Evolutionary conservation across 192 early-diverging fungal genomes (phyloP), one percentile per base, ranked within the genome.

Genomic region (Coemansia sp.): DNA sequence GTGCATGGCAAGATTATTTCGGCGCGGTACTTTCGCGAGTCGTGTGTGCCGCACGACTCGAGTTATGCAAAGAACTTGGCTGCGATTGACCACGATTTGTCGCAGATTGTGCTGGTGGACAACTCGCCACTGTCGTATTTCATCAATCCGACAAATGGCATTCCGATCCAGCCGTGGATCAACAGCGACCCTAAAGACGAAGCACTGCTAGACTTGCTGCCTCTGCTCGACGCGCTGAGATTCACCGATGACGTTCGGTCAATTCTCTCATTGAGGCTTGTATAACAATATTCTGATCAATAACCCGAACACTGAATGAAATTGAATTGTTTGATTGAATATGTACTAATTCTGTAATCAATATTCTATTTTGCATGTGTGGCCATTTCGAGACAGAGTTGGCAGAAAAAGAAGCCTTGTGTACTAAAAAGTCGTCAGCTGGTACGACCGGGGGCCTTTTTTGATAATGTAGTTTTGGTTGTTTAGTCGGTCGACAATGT

Each of bases 91-190:
- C 75, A 84, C 15, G 87, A 90, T 53, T 26, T 90, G 56, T 81
- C 84, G 37, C 83, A 87, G 66, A 83, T 86, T 5, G 77, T 89
- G 23, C 85, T 90, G 37, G 82, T 90, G 4, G 89, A 90, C 66
- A 90, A 90, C 60, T 85, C 87, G 17, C 87, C 87, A 6, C 88
- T 89, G 52, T 87, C 87, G 23, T 90, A 88, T 72, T 86, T 85
- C 37, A 88, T 87, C 69, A 88, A 90, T 36, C 82, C 84, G 4
- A 82, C 84, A 22, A 90, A 90, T 57, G 88, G 88, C 12, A 84
- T 90, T 19, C 88, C 89, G 4, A 89, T 90, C 31, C 85, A 77
- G 64, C 79, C 80, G 20, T 90, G 87, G 87, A 85, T 79, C 68
- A 79, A 90, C 58, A 81, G 87, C 48, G 89, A 90, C 70, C 84